phyloP scores from a whole-genome alignment of 1,139 yeast species.

The Sugiyamaella grinbergsii region DNA sequence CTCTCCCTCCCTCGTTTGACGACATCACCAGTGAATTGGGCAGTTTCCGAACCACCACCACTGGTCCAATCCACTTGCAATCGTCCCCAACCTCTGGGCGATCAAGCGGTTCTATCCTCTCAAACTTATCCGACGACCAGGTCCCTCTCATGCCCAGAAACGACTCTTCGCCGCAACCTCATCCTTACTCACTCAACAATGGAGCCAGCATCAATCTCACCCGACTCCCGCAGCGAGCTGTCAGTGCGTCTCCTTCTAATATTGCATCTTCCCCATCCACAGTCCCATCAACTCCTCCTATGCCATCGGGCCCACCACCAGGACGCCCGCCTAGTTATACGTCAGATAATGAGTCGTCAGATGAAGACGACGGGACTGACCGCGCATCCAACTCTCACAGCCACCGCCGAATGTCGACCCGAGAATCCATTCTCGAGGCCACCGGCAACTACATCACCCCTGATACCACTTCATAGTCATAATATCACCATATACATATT shows the following conservation, averaged over 20 bases:
- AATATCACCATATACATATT: conserved; percentile 4
- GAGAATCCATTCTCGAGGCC: conserved; percentile 16
- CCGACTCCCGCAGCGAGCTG: conserved; percentile 18
- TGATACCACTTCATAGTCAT: conserved; percentile 12
- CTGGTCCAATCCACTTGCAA: neutral
- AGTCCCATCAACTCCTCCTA: conserved; percentile 7
- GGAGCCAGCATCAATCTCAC: conserved; percentile 28
- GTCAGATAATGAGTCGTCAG: conserved; percentile 29
- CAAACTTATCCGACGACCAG: conserved; percentile 20
- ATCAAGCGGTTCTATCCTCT: neutral
- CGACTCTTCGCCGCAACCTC: neutral
- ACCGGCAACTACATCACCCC: conserved; percentile 12
- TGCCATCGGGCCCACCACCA: conserved; percentile 8
- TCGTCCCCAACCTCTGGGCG: neutral
- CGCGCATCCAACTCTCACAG: neutral
- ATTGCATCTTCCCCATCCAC: conserved; percentile 12
- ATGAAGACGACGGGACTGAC: conserved; percentile 17
- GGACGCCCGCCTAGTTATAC: conserved; percentile 37
- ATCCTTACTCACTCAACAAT: conserved; percentile 18
- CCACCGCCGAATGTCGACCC: conserved; percentile 16
- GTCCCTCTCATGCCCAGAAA: neutral
- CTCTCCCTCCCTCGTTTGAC: conserved; percentile 5
- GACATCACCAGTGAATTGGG: conserved; percentile 6
- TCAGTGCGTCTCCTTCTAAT: conserved; percentile 9
- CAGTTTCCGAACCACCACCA: neutral